Base-by-base conservation (phyloP, 495 filamentous ascomycete genomes). In the Neurospora sp. region DNA sequence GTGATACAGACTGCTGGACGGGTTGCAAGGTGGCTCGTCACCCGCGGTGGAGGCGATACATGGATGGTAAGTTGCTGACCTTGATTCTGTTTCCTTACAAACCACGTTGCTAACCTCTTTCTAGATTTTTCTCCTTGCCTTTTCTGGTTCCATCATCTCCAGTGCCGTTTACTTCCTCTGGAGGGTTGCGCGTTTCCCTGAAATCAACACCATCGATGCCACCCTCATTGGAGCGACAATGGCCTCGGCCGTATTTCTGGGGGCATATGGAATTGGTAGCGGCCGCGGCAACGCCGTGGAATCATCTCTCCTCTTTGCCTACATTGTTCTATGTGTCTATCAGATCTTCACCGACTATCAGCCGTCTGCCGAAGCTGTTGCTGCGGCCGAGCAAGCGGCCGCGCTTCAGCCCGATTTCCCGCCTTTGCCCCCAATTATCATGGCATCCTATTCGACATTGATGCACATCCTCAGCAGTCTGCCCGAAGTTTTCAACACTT, bases 281-380 rank as follows among this genome's bases (percentile, higher is more conserved):
- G 96, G 96, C 9, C 91, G 94, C 76, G 96, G 96, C 69, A 99
- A 98, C 78, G 93, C 94, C 4, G 93, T 99, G 44, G 96, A 99
- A 82, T 96, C 93, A 77, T 97, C 94, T 18, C 86, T 99, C 27
- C 88, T 99, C 41, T 98, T 99, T 79, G 95, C 96, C 78, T 99
- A 99, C 81, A 89, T 97, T 71, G 94, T 97, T 14, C 90, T 99
- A 73, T 98, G 94, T 85, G 91, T 98, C 79, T 99, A 99, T 81
- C 96, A 99, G 81, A 98, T 98, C 78, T 99, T 99, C 82, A 99
- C 96, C 59, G 96, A 99, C 79, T 99, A 98, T 82, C 88, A 93
- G 75, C 94, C 94, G 9, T 93, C 92, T 4, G 79, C 87, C 16
- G 84, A 86, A 59, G 86, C 87, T 1, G 81, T 87, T 39, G 87